phyloP scores from a whole-genome alignment of 805 yeast genomes.

The Pachysolen tannophilus region DNA sequence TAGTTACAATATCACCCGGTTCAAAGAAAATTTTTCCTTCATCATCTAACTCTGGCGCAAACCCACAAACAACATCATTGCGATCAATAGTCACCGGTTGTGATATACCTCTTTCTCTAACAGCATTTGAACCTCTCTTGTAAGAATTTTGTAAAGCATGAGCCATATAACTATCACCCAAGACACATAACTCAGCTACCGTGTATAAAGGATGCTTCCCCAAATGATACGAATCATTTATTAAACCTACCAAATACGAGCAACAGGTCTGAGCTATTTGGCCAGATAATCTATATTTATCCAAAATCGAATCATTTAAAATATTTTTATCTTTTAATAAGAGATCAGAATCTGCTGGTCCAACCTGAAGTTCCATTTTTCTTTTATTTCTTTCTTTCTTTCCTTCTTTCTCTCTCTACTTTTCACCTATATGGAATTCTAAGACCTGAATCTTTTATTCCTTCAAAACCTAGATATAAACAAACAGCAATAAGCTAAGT shows the following conservation, averaged over 20 bases:
- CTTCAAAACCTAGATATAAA: no score
- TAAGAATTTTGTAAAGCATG: constrained; percentile 53
- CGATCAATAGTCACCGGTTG: constrained; percentile 86
- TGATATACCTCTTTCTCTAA: constrained; percentile 86
- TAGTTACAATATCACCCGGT: constrained; percentile 81
- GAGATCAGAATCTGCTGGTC: constrained; percentile 66
- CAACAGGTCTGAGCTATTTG: constrained; percentile 81
- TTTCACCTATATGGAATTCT: background rate
- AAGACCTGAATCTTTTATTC: no score
- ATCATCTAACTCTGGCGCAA: constrained; percentile 80
- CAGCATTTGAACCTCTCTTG: constrained; percentile 40
- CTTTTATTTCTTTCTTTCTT: background rate
- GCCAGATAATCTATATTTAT: constrained; percentile 85
- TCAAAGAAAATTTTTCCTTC: constrained; percentile 35
- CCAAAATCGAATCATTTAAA: constrained; percentile 51
- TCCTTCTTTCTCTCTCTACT: background rate
- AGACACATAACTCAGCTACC: constrained; percentile 66
- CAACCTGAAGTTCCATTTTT: constrained; percentile 65
- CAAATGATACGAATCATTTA: constrained; percentile 68
- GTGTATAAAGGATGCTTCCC: constrained; percentile 39
- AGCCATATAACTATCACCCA: constrained; percentile 70
- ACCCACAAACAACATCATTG: constrained; percentile 69
- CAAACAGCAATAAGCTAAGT: background rate
- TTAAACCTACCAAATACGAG: constrained; percentile 53
- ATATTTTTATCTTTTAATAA: constrained; percentile 67